Conservation (phyloP, 495 filamentous ascomycete species). For the Penicillium cataractarum region DNA sequence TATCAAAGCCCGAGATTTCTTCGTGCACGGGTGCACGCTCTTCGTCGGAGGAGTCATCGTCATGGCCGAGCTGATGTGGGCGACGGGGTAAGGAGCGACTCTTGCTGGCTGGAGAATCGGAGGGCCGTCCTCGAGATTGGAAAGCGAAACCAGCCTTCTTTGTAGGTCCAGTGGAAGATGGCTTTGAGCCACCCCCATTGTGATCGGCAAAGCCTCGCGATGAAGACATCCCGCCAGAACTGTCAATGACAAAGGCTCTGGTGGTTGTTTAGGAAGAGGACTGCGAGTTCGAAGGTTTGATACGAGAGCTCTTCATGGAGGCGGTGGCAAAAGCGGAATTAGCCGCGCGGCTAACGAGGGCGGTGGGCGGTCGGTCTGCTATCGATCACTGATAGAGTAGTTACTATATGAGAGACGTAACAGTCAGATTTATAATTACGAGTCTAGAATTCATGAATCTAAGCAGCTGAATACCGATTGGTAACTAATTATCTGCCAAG, state of each 20-base stretch:
- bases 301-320: constrained; percentile 18
- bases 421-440: no score
- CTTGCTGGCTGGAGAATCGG: constrained; percentile 19
- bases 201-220: constrained; percentile 15
- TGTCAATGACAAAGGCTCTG: not conserved
- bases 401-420: not conserved
- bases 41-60: constrained; percentile 56
- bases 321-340: constrained; percentile 30
- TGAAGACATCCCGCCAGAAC: constrained; percentile 26
- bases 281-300: constrained; percentile 11
- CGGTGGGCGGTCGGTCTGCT: not conserved
- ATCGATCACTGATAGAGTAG: not conserved
- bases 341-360: not conserved
- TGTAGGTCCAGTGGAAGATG: constrained; percentile 31
- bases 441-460: no score
- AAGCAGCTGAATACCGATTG: no score
- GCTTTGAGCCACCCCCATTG: constrained; percentile 21
- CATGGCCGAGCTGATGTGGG: constrained; percentile 39
- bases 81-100: constrained; percentile 37
- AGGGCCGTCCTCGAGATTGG: constrained; percentile 31
- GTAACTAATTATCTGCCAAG: no score
- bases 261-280: not conserved
- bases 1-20: constrained; percentile 63
- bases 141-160: constrained; percentile 42
- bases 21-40: constrained; percentile 44